phyloP scores from a whole-genome alignment of 495 filamentous ascomycete species.

The Penicillium soppii region DNA sequence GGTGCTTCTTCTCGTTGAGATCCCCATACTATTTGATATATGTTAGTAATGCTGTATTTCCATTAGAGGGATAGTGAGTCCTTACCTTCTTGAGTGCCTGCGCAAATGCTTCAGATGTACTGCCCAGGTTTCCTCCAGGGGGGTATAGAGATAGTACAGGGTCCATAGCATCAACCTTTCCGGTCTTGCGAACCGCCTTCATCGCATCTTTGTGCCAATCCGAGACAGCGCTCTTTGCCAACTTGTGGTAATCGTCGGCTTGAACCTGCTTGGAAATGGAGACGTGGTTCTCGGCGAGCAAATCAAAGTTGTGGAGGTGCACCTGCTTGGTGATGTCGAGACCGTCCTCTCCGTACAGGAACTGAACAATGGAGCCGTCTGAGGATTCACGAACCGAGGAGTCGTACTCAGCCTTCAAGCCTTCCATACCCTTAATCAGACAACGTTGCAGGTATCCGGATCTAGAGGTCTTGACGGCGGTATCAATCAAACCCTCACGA shows the following conservation, averaged over 20 bases:
- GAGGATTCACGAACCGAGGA: constrained; percentile 83
- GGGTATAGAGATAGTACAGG: constrained; percentile 72
- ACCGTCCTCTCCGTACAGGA: constrained; percentile 95
- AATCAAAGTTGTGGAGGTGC: constrained; percentile 86
- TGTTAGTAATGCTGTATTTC: constrained; percentile 18
- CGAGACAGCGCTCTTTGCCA: constrained; percentile 52
- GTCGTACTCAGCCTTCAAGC: constrained; percentile 87
- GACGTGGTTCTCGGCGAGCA: constrained; percentile 75
- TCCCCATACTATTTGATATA: constrained; percentile 66
- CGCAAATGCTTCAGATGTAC: constrained; percentile 87
- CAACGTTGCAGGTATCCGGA: constrained; percentile 97
- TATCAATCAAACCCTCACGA: constrained; percentile 98
- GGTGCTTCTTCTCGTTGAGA: constrained; percentile 68
- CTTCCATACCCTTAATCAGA: constrained; percentile 99
- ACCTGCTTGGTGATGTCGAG: constrained; percentile 92
- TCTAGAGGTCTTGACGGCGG: constrained; percentile 95
- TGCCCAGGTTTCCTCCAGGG: constrained; percentile 74
- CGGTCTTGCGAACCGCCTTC: constrained; percentile 73
- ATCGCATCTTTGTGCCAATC: constrained; percentile 70
- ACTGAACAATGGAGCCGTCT: constrained; percentile 90
- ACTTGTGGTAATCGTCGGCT: constrained; percentile 45
- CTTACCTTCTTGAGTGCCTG: constrained; percentile 56
- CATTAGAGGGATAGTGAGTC: not conserved
- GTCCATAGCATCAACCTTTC: constrained; percentile 65
- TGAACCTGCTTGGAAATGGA: constrained; percentile 55